Evolutionary conservation across 2,329 filamentous ascomycete genomes (phyloP), one percentile per base, ranked within the genome.

Genomic region (Penicillium rolfsii): DNA sequence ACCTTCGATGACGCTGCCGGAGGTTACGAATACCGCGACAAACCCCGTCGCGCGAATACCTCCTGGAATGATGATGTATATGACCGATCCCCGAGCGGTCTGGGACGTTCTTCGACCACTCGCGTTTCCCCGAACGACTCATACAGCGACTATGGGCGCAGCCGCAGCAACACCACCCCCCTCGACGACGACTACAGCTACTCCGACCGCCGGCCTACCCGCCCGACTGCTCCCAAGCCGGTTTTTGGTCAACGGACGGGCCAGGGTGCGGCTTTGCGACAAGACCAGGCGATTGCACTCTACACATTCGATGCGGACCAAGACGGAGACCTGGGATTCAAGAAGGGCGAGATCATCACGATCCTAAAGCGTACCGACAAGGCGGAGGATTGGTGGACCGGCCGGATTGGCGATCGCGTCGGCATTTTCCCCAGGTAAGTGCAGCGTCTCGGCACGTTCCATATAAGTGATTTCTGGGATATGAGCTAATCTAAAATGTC

Each of bases 371-470:
- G 91, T 77, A 98, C 94, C 5, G 91, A 98, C 4, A 97, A 90
- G 69, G 90, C 91, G 60, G 93, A 93, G 59, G 94, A 98, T 76
- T 98, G 94, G 94, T 98, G 94, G 95, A 98, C 94, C 19, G 95
- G 95, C 28, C 89, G 90, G 78, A 88, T 97, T 71, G 93, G 93
- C 33, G 85, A 87, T 66, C 85, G 88, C 68, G 91, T 93, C 58
- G 95, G 95, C 40, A 96, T 97, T 67, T 99, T 99, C 79, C 95
- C 95, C 0, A 95, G 91, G 85, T 86, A 79, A 65, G 80, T 71
- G 55, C 16, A 46, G 48, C 5, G 14, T 16, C 9, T 12, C 28
- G 12, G 12, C 38, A 16, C 19, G 24, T 45, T 33, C 26, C 16
- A 36, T 14, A 9, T 14, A 36, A 4, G 24, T 8, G 24, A 3